phyloP scores from a whole-genome alignment of 495 filamentous ascomycete species.

The Mytilinidion resinicola region DNA sequence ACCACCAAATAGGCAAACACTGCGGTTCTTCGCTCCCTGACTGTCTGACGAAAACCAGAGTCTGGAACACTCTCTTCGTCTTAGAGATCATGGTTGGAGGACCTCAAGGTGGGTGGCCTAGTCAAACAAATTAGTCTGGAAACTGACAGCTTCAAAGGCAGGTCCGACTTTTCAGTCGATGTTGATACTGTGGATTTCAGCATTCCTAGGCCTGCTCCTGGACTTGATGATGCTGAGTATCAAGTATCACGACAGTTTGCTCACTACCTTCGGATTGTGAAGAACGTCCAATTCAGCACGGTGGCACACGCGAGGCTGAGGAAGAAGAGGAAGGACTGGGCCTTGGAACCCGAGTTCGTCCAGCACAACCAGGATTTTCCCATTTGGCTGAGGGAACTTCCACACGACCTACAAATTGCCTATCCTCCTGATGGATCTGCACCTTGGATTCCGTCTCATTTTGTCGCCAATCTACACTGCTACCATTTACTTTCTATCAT shows the following conservation, averaged over 20 bases:
- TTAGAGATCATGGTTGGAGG: slow-evolving; percentile 91
- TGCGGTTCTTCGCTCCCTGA: slow-evolving; percentile 67
- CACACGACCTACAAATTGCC: slow-evolving; percentile 67
- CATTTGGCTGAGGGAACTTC: slow-evolving; percentile 71
- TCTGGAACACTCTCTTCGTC: slow-evolving; percentile 87
- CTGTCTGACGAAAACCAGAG: slow-evolving; percentile 73
- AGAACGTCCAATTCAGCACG: slow-evolving; percentile 71
- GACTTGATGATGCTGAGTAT: slow-evolving; percentile 69
- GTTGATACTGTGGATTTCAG: slow-evolving; percentile 71
- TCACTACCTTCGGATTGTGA: slow-evolving; percentile 69
- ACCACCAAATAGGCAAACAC: slow-evolving; percentile 61
- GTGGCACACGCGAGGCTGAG: slow-evolving; percentile 70
- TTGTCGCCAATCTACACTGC: slow-evolving; percentile 84
- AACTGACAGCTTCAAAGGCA: slow-evolving; percentile 48
- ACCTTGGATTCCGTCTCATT: slow-evolving; percentile 84
- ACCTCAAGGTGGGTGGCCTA: slow-evolving; percentile 66
- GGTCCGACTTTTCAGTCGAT: slow-evolving; percentile 71
- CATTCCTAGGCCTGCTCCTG: slow-evolving; percentile 54
- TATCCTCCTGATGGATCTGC: slow-evolving; percentile 74
- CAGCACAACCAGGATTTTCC: slow-evolving; percentile 67
- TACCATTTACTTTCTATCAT: slow-evolving; percentile 87
- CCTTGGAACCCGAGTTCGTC: slow-evolving; percentile 74
- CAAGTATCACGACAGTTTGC: slow-evolving; percentile 74
- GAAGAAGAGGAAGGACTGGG: slow-evolving; percentile 78
- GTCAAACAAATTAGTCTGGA: neutral